phyloP scores from a whole-genome alignment of 1,139 yeast genomes.

The Scheffersomyces titani region DNA sequence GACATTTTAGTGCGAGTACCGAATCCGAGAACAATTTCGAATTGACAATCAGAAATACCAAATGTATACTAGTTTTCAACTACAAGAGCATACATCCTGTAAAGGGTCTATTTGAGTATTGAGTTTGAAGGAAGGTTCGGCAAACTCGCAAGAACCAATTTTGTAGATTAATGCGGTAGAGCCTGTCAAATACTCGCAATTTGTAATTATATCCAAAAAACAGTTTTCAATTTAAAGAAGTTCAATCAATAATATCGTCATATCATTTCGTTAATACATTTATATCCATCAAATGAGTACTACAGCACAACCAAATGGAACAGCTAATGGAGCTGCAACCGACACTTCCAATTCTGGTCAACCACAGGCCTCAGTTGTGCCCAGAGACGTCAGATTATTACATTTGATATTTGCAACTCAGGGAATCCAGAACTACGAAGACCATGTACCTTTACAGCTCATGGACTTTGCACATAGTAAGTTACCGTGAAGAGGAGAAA shows the following conservation, averaged over 20 bases:
- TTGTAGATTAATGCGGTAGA: too few species aligned
- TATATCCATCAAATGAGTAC: not conserved
- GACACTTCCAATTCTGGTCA: conserved; percentile 4
- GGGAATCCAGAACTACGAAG: conserved; percentile 89
- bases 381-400: conserved; percentile 87
- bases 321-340: not conserved
- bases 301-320: conserved; percentile 2
- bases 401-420: conserved; percentile 92
- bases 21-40: not conserved
- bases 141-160: not conserved
- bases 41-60: not conserved
- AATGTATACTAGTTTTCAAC: not conserved
- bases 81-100: not conserved
- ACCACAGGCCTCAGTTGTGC: conserved; percentile 40
- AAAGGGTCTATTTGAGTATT: not conserved
- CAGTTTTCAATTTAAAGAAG: too few species aligned
- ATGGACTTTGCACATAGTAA: conserved; percentile 90
- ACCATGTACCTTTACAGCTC: conserved; percentile 89
- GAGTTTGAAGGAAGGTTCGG: not conserved
- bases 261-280: not conserved
- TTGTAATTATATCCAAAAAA: too few species aligned
- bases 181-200: not conserved
- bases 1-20: not conserved
- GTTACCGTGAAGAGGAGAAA: conserved; percentile 12
- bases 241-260: not conserved